phyloP scores from a whole-genome alignment of 225 moss, liverwort and hornwort genomes.

The Marchantia polymorpha region DNA sequence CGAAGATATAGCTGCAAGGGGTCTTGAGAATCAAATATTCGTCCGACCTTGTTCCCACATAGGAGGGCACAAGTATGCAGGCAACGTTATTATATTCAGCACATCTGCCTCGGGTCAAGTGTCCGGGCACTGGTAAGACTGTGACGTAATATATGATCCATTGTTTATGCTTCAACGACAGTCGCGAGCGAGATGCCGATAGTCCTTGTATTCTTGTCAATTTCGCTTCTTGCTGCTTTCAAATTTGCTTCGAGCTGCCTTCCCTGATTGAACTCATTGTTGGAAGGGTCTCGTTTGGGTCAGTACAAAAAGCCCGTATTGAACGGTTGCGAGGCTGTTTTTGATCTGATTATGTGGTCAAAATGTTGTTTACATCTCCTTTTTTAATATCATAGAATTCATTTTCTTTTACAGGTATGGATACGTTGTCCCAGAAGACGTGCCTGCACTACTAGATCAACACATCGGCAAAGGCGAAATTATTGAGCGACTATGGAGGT shows the following conservation, averaged over 20 bases:
- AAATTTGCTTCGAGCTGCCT: not conserved
- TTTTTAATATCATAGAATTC: not conserved
- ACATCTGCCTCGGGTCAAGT: conserved; percentile 36
- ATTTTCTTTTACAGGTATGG: conserved; percentile 38
- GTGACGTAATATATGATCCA: not conserved
- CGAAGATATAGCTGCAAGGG: conserved; percentile 50
- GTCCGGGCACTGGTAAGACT: conserved; percentile 79
- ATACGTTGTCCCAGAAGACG: conserved; percentile 47
- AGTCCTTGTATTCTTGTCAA: not conserved
- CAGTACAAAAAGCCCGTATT: not conserved
- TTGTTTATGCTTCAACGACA: too few species aligned
- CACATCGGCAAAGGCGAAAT: conserved; percentile 55
- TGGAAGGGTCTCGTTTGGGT: too few species aligned
- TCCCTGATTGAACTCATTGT: not conserved
- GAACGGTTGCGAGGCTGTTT: too few species aligned
- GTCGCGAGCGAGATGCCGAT: not conserved
- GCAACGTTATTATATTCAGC: conserved; percentile 83
- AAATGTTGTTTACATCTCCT: not conserved
- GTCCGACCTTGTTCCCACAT: conserved; percentile 88
- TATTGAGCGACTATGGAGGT: conserved; percentile 51
- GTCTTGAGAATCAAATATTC: conserved; percentile 59
- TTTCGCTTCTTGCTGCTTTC: not conserved
- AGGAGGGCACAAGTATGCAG: conserved; percentile 97
- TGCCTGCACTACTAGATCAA: conserved; percentile 39
- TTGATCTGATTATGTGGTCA: not conserved